A percentile compares a stretch with the other conserved stretches of the same genome.
phyloP scores from a whole-genome alignment of 2,329 filamentous ascomycete genomes.

The Penicillium sp. region DNA sequence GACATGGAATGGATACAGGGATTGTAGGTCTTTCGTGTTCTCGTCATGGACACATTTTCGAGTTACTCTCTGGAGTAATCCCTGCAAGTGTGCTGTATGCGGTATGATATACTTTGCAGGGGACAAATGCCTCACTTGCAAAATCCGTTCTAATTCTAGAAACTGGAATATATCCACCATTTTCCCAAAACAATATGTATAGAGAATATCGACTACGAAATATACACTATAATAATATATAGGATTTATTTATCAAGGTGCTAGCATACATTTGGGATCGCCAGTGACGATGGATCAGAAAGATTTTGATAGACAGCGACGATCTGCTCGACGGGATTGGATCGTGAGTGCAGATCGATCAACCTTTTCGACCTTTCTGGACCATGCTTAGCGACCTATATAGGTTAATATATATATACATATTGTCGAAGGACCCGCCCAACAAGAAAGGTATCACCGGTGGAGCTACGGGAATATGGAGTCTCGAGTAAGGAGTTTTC shows the following conservation, averaged over 20 bases:
- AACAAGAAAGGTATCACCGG: neutral
- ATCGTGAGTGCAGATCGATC: neutral
- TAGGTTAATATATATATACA: neutral
- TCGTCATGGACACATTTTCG: neutral
- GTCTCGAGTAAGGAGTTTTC: too few relatives aligned
- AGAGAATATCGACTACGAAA: too few relatives aligned
- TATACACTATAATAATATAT: too few relatives aligned
- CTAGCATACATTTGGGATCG: neutral
- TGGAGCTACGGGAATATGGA: neutral
- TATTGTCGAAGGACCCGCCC: neutral
- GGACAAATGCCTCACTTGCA: neutral
- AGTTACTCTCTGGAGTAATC: neutral
- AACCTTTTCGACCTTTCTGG: neutral
- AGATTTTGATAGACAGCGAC: neutral
- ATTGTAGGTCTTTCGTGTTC: neutral
- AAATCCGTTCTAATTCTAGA: neutral
- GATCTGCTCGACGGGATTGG: slow-evolving; percentile 1
- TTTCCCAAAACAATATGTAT: too few relatives aligned
- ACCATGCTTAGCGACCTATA: neutral
- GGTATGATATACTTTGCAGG: neutral
- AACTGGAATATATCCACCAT: too few relatives aligned
- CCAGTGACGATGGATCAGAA: neutral
- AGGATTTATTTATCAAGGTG: too few relatives aligned
- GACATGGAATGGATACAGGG: neutral
- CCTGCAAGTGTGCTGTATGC: neutral